A percentile compares a stretch with the other conserved stretches of the same genome.
Conservation (phyloP, 2,329 filamentous ascomycete genomes). For the Botrytis cinerea region DNA sequence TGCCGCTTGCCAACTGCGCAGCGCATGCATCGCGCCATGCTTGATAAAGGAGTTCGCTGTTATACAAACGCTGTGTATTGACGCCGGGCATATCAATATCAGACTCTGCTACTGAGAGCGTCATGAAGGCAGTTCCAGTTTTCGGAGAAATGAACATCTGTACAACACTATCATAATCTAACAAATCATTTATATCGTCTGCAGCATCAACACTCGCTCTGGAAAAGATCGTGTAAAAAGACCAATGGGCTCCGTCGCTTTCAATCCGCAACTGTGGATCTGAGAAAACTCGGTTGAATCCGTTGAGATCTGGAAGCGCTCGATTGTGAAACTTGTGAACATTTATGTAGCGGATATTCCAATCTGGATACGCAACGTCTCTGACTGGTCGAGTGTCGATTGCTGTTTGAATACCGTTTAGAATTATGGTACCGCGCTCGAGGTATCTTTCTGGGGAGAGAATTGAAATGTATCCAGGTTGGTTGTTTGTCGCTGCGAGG, state of each 20-base stretch:
- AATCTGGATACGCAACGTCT: neutral
- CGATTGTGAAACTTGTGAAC: neutral
- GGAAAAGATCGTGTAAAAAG: neutral
- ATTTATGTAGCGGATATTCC: neutral
- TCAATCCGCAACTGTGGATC: neutral
- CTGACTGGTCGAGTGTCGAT: neutral
- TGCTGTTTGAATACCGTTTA: neutral
- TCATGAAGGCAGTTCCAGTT: neutral
- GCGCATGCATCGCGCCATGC: neutral
- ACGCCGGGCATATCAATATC: neutral
- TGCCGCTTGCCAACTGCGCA: neutral
- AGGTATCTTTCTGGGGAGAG: neutral
- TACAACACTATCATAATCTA: neutral
- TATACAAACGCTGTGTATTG: neutral
- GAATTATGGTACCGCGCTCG: neutral
- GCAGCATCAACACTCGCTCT: neutral
- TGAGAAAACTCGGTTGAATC: neutral
- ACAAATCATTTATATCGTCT: neutral
- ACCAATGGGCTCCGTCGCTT: neutral
- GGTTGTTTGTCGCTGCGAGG: neutral
- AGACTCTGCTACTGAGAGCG: neutral
- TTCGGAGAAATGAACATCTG: neutral
- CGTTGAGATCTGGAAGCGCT: neutral
- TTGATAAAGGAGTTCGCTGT: conserved; percentile 1
- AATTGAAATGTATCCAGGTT: neutral